Evolutionary conservation across 148 eudicot species (phyloP), one percentile per base, ranked within the genome.

Genomic region (Rhododendron henanense): DNA sequence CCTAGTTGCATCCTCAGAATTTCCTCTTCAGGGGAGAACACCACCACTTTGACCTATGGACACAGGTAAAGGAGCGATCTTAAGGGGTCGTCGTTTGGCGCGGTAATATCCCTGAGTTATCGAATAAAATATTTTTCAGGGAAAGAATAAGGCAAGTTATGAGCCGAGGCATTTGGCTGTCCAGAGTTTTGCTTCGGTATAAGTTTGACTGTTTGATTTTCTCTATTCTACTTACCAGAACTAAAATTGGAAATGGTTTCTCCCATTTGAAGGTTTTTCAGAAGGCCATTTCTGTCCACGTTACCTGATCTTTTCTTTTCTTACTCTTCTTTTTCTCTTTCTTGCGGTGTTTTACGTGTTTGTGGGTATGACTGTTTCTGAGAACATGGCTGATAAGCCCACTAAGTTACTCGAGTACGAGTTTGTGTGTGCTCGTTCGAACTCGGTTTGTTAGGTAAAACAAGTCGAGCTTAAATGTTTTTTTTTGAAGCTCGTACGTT

Each of bases 1-100:
- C 94, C 83, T 93, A 88, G 77, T 63, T 33, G 15, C 82, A 37
- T 21, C 76, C 76, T 33, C 37, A 37, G 45, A 76, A 76, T 76
- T 19, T 39, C 19, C 44, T 76, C n/a, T 33, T 44, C 73, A 39
- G 31, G 31, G 47, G 13, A 35, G 14, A 76, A 19, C 23, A 25
- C 0, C 18, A 85, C 74, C 10, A 10, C 53, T 67, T 83, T 19
- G 51, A 59, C 13, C 13, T 33, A 44, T 33, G 50, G 79, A 4
- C 8, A 75, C 8, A 6, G 23, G 33, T 13, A 37, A 55, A 73
- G 33, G 37, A 83, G 21, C 45, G 18, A 59, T 83, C 33, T 14
- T 41, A 41, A 45, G 0, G 23, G 78, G 51, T 25, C 4, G 5
- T 45, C 21, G 1, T 67, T n/a, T 63, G 84, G 51, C 6, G 16